Conservation (phyloP, 768 basidiomycete species). For the Psilocybe tampanensis region DNA sequence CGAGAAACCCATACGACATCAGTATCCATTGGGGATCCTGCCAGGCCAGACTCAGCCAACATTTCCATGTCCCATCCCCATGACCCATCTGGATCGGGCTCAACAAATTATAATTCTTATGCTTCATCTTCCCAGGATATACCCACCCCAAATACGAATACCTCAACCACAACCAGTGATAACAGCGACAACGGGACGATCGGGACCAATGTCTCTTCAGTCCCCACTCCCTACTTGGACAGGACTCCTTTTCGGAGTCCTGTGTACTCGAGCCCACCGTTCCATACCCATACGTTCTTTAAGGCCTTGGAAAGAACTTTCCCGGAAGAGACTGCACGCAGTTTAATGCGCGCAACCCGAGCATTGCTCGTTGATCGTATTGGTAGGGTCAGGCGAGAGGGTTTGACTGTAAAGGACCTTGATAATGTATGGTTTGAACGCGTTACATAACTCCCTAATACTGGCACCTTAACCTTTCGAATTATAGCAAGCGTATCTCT, state of each 20-base stretch:
- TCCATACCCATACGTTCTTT: conserved; percentile 83
- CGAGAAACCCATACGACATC: conserved; percentile 14
- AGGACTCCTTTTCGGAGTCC: conserved; percentile 24
- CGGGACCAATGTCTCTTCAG: conserved; percentile 15
- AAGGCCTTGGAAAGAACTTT: conserved; percentile 71
- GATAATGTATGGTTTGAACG: conserved; percentile 65
- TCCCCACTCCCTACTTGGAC: conserved; percentile 21
- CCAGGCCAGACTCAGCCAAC: conserved; percentile 1
- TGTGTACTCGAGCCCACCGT: conserved; percentile 70
- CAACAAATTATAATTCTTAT: conserved; percentile 14
- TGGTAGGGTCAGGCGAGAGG: conserved; percentile 71
- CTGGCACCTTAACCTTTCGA: neutral
- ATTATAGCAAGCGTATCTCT: conserved; percentile 89
- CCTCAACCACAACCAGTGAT: conserved; percentile 1
- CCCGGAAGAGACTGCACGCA: conserved; percentile 70
- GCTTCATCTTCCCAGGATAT: conserved; percentile 10
- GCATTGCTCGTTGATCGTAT: conserved; percentile 79
- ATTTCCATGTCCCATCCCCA: conserved; percentile 24
- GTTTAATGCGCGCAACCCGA: conserved; percentile 82
- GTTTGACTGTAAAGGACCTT: conserved; percentile 73
- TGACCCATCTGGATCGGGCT: conserved; percentile 17
- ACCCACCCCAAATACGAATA: neutral
- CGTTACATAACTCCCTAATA: neutral
- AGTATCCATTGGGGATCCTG: conserved; percentile 20
- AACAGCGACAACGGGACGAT: conserved; percentile 9